Evolutionary conservation across 306 rosid species (phyloP), one percentile per base, ranked within the genome.

Genomic region (Trifolium fragiferum): DNA sequence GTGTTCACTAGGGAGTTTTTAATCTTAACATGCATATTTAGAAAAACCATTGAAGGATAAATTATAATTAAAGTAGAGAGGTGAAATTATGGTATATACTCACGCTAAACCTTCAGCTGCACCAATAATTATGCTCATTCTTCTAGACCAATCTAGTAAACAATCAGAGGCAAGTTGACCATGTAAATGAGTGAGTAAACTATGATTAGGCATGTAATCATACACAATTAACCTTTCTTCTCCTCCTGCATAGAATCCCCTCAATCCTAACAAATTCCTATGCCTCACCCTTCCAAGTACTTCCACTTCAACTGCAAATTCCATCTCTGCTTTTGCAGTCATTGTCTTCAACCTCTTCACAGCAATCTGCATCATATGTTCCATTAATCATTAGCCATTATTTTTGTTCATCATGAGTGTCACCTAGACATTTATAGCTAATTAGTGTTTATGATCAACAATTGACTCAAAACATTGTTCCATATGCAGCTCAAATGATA

Each of bases 251-350:
- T 90, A 87, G 82, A 85, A 93, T 68, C 98, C 98, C 12, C 97
- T 84, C 60, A 93, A 82, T 1, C 96, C 97, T 38, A 93, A 82
- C 82, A 91, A 55, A 55, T 93, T 93, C 59, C 82, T 87, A 65
- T 93, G 98, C 57, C 94, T 85, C 62, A 93, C 98, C 76, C 98
- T 83, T 44, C 92, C 98, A 13, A 91, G 94, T 46, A 93, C 88
- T 83, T 93, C 98, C 20, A 91, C 98, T 86, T 93, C 94, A 11
- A 93, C 97, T 6, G 98, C 98, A 67, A 93, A 93, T 73, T 93
- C 98, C 98, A 91, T 93, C 83, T 93, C 97, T 32, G 96, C 91
- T 84, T 91, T 93, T n/a, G 92, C 88, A n/a, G 86, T 93, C 92
- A 91, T 85, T 3, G 88, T 73, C 77, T 93, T 93, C 61, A 93